Base-by-base conservation (phyloP, 306 rosid genomes). In the Quercus wislizeni region DNA sequence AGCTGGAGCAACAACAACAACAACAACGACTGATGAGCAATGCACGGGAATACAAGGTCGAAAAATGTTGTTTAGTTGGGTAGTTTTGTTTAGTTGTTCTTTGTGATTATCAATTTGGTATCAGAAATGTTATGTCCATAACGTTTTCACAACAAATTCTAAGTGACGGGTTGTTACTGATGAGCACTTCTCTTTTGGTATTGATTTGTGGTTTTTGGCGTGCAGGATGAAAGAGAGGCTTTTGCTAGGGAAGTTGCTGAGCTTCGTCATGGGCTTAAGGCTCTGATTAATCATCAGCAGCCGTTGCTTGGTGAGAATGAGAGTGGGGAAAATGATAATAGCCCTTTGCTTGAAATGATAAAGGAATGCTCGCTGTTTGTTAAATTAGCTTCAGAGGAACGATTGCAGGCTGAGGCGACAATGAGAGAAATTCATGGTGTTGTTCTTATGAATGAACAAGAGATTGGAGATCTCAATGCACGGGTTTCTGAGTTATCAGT, bases 401-500 rank as follows among this genome's bases (percentile, higher is more conserved):
- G 79, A 41, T 69, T 83, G 51, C 83, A 68, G 65, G 58, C 74
- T 46, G 91, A 85, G 79, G 88, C 74, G 6, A 73, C 82, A 1
- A 58, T 85, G 27, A 85, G 85, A 33, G 85, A 86, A 71, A 87
- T 92, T 76, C 89, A 71, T 1, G 82, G 80, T 23, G 56, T 76
- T 77, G 77, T 91, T 72, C 79, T 80, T 69, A 27, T 3, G 74
- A 94, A 90, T 90, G 92, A 91, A 85, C 87, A 55, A 41, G 95
- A 90, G 84, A 92, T 95, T 52, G 97, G 89, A 77, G 82, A 80
- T 79, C 93, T 94, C 62, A 87, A 85, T 85, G 74, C 77, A 14
- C 91, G 86, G 87, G 80, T 92, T 80, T 30, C 79, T 35, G 90
- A 88, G 71, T 74, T 90, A 62, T 75, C 71, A 2, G 79, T 69